phyloP scores from a whole-genome alignment of 78 protist species.

The Dictyostelium discoideum region dicty_2.7 NC_007088.5:8337501-8338000 shows the following conservation, averaged over 20 bases:
- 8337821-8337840: constrained; percentile 75
- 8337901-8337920: constrained; percentile 73
- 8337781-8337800: constrained; percentile 71
- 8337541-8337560: constrained; percentile 50
- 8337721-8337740: constrained; percentile 52
- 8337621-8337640: constrained; percentile 70
- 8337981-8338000: constrained; percentile 6
- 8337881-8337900: constrained; percentile 70
- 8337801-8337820: constrained; percentile 79
- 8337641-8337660: constrained; percentile 58
- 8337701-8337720: constrained; percentile 56
- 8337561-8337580: constrained; percentile 63
- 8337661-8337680: constrained; percentile 74
- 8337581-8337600: constrained; percentile 36
- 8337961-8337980: constrained; percentile 46
- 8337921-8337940: constrained; percentile 41
- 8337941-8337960: constrained; percentile 79
- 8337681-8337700: constrained; percentile 61
- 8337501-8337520: constrained; percentile 5
- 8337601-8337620: constrained; percentile 42
- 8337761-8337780: constrained; percentile 70
- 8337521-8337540: constrained; percentile 52
- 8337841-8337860: constrained; percentile 58
- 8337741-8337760: constrained; percentile 72
- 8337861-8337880: constrained; percentile 67